Percentiles rank a stretch among this genome's conserved stretches.
phyloP scores from a whole-genome alignment of 208 protist genomes.

The Trypanosoma brucei region DNA sequence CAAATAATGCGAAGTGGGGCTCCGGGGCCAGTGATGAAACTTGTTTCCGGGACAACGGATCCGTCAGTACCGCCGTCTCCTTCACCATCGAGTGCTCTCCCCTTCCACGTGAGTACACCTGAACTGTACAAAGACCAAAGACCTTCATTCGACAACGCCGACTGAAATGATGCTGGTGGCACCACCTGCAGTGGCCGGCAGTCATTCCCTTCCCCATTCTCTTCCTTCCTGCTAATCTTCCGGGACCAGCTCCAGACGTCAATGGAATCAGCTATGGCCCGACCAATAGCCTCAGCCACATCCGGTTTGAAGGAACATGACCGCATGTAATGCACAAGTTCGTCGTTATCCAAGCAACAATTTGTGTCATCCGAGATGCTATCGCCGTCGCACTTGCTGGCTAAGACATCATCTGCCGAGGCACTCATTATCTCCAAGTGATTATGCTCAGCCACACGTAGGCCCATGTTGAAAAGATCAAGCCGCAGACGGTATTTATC shows the following conservation, averaged over 20 bases:
- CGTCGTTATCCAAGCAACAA: slow-evolving; percentile 51
- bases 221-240: not conserved
- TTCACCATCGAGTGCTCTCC: not conserved
- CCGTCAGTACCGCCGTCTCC: not conserved
- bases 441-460: slow-evolving; percentile 84
- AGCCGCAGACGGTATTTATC: slow-evolving; percentile 78
- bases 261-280: slow-evolving; percentile 72
- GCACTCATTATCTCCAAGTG: slow-evolving; percentile 78
- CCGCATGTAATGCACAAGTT: slow-evolving; percentile 76
- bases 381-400: not conserved
- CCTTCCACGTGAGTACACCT: slow-evolving; percentile 30
- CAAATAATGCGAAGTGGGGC: slow-evolving; percentile 58
- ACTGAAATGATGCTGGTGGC: slow-evolving; percentile 23
- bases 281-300: slow-evolving; percentile 48
- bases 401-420: slow-evolving; percentile 35
- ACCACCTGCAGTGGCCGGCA: not conserved
- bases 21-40: slow-evolving; percentile 43
- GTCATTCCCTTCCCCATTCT: not conserved
- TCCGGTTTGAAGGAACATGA: slow-evolving; percentile 58
- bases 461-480: slow-evolving; percentile 74
- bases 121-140: slow-evolving; percentile 38
- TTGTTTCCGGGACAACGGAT: not conserved
- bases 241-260: slow-evolving; percentile 49
- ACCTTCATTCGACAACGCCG: slow-evolving; percentile 24
- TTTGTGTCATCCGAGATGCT: not conserved